Evolutionary conservation across 805 yeast species (phyloP), one percentile per base, ranked within the genome.

Genomic region (Starmerella riodocensis): DNA sequence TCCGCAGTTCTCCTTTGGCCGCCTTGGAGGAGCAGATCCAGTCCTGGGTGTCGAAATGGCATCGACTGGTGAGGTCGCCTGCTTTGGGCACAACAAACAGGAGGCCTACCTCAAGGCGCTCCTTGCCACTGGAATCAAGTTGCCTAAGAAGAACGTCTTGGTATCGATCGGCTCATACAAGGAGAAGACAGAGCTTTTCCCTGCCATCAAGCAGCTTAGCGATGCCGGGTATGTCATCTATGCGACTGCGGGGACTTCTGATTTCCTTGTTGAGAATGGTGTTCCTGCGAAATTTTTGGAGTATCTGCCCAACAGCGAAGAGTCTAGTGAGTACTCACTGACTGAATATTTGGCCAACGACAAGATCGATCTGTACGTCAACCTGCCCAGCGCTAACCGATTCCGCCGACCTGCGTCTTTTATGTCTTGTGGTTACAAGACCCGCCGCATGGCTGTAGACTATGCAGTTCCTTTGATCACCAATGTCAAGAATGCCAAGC

Each of bases 371-470:
- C 67, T 91, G 58, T 91, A 91, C 71, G 78, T 91, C 66, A 91
- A 91, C 67, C 69, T 91, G 68, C 99, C 99, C 46, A 86, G 97
- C 46, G 70, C 94, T 34, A 91, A 91, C 71, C 73, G 95, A 60
- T 91, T 83, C 76, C 81, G 99, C 62, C 83, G 99, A 65, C 99
- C 99, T 46, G 96, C 99, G 40, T 80, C 88, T 46, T 91, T 91
- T 66, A 84, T 91, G 71, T 83, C 95, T 22, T 85, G 82, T 67
- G 99, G 99, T 61, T 91, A 91, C 71, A 77, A 74, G 63, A 83
- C 97, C 33, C 93, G 99, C 72, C 91, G 99, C 70, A 82, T 91
- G 97, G 98, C 99, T 52, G 96, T 91, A 50, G 99, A 91, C 65
- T 93, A 82, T 61, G 86, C 96, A 37, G 85, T 91, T 58, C 99